phyloP scores from a whole-genome alignment of 306 rosid genomes.

The Coriaria nepalensis region DNA sequence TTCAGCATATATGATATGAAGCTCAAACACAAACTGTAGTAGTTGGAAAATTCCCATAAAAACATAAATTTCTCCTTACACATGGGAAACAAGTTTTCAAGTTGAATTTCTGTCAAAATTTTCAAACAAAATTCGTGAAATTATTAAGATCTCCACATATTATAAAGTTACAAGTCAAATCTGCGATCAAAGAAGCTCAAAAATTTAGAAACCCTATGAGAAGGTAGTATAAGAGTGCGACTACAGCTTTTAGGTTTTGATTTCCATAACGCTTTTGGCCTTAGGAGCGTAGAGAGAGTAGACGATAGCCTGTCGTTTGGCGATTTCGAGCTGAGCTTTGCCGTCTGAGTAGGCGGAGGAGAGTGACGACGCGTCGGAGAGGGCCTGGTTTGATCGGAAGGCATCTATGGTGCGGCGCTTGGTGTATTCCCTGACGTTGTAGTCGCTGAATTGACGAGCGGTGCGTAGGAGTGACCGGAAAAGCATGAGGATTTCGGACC shows the following conservation, averaged over 20 bases:
- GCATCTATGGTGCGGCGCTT: conserved; percentile 57
- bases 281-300: conserved; percentile 55
- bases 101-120: too few relatives aligned
- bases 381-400: conserved; percentile 37
- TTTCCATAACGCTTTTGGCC: conserved; percentile 58
- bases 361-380: conserved; percentile 31
- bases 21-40: too few relatives aligned
- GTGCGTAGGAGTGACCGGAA: conserved; percentile 47
- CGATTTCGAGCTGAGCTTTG: conserved; percentile 39
- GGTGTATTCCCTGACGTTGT: conserved; percentile 68
- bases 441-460: conserved; percentile 48
- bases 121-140: too few relatives aligned
- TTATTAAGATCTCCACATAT: too few relatives aligned
- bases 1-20: too few relatives aligned
- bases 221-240: neutral
- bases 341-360: conserved; percentile 37
- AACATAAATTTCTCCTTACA: too few relatives aligned
- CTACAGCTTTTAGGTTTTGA: conserved; percentile 2
- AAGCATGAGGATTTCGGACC: conserved; percentile 31
- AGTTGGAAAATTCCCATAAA: too few relatives aligned
- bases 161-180: too few relatives aligned
- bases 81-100: too few relatives aligned
- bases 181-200: too few relatives aligned
- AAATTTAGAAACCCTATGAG: neutral
- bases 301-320: conserved; percentile 43